A percentile compares a stretch with the other conserved stretches of the same genome.
phyloP scores from a whole-genome alignment of 352 stramenopile genomes.

The Globisporangium mamillatum region DNA sequence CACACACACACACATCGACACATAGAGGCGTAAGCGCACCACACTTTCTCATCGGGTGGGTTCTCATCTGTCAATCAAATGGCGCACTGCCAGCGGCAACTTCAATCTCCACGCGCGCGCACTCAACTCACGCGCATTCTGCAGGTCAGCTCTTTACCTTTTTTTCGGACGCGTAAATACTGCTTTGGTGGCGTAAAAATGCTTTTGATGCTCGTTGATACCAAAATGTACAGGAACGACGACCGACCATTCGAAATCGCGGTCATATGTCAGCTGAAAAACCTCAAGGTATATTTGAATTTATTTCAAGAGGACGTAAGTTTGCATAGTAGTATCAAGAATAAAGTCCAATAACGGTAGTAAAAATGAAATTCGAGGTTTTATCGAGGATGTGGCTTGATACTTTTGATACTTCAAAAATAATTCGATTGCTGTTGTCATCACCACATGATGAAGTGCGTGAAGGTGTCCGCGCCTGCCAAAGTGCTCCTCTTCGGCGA shows the following conservation, averaged over 20 bases:
- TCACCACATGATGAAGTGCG: background rate
- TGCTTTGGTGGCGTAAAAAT: constrained; percentile 11
- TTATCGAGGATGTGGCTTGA: background rate
- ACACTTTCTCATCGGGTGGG: background rate
- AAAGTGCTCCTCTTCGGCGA: constrained; percentile 90
- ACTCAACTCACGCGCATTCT: background rate
- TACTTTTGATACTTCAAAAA: background rate
- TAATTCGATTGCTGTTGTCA: background rate
- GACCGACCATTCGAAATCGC: too few relatives aligned
- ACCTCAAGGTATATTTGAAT: too few relatives aligned
- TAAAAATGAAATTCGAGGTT: background rate
- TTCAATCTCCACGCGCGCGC: background rate
- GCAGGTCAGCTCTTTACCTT: background rate
- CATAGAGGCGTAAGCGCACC: background rate
- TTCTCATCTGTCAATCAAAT: background rate
- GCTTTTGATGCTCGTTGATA: background rate
- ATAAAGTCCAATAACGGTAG: too few relatives aligned
- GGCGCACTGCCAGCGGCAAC: background rate
- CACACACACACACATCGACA: background rate
- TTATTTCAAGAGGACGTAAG: too few relatives aligned
- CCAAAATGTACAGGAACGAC: too few relatives aligned
- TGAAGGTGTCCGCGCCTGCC: constrained; percentile 75
- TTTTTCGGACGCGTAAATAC: constrained; percentile 8
- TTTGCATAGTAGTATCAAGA: too few relatives aligned
- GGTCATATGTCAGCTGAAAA: too few relatives aligned